Conservation (phyloP, 2,329 filamentous ascomycete species). For the Talaromyces verruculosus region DNA sequence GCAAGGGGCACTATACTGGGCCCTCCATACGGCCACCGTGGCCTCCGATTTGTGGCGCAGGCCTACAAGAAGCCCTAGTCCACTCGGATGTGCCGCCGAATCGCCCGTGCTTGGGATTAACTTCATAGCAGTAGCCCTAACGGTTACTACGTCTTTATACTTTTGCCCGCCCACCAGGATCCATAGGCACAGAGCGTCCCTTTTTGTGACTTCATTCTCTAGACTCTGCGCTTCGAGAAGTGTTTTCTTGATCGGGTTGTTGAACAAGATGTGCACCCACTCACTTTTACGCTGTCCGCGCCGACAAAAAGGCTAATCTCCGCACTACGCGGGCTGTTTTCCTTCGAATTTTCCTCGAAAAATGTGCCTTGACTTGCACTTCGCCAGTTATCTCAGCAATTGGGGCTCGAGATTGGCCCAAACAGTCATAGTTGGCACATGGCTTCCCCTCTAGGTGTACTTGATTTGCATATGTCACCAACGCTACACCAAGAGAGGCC, state of each 20-base stretch:
- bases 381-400: conserved; percentile 7
- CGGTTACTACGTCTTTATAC: conserved; percentile 1
- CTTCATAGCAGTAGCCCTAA: conserved; percentile 19
- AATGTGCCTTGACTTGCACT: conserved; percentile 12
- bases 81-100: conserved; percentile 22
- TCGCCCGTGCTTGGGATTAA: conserved; percentile 22
- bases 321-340: background rate
- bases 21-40: background rate
- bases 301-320: conserved; percentile 18
- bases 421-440: conserved; percentile 15
- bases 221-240: conserved; percentile 15
- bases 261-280: conserved; percentile 13
- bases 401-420: conserved; percentile 11
- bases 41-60: conserved; percentile 20
- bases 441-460: conserved; percentile 6
- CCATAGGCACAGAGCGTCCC: conserved; percentile 21
- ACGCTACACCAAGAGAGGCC: conserved; percentile 10
- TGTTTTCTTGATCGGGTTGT: background rate
- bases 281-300: conserved; percentile 16
- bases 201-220: conserved; percentile 10
- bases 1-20: conserved; percentile 18
- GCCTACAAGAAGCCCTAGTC: conserved; percentile 1
- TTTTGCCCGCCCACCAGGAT: conserved; percentile 3
- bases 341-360: background rate
- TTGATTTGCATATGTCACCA: conserved; percentile 22